phyloP scores from a whole-genome alignment of 1,284 basidiomycete genomes.

The Moesziomyces parantarcticus region DNA sequence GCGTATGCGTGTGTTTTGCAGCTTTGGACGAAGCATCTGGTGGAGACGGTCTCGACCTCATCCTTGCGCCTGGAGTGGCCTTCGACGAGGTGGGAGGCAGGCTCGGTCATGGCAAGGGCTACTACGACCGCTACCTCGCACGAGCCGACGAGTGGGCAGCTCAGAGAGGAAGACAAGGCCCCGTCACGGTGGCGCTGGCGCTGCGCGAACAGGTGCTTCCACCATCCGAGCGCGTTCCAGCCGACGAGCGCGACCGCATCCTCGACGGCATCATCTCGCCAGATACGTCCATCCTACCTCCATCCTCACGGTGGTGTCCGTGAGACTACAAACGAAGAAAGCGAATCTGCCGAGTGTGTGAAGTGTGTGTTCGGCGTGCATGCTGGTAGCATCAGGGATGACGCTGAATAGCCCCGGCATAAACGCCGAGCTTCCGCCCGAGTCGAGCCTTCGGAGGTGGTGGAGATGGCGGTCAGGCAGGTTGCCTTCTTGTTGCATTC shows the following conservation, averaged over 20 bases:
- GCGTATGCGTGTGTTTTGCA: constrained; percentile 5
- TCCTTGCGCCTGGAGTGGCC: constrained; percentile 68
- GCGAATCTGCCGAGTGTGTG: no score
- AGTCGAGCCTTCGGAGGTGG: constrained; percentile 8
- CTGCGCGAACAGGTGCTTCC: constrained; percentile 63
- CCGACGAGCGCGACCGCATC: constrained; percentile 63
- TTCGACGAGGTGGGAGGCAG: constrained; percentile 67
- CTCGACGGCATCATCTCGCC: constrained; percentile 65
- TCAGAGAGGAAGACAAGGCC: constrained; percentile 16
- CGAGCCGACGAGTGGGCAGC: constrained; percentile 44
- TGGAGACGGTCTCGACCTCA: constrained; percentile 68
- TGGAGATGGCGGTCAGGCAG: constrained; percentile 5
- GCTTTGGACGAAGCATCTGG: constrained; percentile 60
- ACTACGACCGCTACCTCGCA: constrained; percentile 69
- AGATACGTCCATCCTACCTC: constrained; percentile 35
- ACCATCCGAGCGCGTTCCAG: constrained; percentile 55
- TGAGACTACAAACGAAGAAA: not conserved
- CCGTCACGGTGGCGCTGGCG: constrained; percentile 64
- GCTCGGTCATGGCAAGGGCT: constrained; percentile 69
- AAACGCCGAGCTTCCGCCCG: constrained; percentile 13
- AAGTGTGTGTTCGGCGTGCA: no score
- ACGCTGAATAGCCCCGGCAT: constrained; percentile 8
- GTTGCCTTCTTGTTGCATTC: no score
- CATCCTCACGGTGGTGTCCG: constrained; percentile 30
- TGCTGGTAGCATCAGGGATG: no score